Evolutionary conservation across 108 stramenopile genomes (phyloP), one percentile per base, ranked within the genome.

Genomic region (Nannochloropsis oceanica): DNA sequence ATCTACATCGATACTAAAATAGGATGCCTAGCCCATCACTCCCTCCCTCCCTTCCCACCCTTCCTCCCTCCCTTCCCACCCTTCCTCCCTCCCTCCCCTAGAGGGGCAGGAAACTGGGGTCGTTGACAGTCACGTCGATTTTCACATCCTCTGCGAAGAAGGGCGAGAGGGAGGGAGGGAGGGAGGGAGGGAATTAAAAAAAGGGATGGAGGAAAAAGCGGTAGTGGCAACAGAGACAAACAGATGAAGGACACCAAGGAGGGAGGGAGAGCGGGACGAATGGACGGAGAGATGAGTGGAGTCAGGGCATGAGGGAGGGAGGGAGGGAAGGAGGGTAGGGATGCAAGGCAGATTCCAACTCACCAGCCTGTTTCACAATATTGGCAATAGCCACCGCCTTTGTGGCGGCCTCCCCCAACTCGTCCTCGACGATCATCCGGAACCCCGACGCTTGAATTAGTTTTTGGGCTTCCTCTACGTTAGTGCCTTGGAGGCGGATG

Each of bases 401-500:
- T 24, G 79, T 81, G 25, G 96, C 96, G 13, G 97, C 97, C 82
- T 96, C 95, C 25, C 96, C 97, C 88, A 98, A 92, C 91, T 96
- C 95, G 79, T 96, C 91, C 24, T 92, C 93, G 34, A 93, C 80
- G 42, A 93, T 94, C 91, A 94, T 92, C 80, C 87, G 86, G 81
- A 93, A 81, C 80, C 89, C 93, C 89, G 43, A 81, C 25, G 3
- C 83, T 14, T 27, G 81, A 12, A 79, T n/a, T 25, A n/a, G 82
- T 25, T 27, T 20, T 42, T 82, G 27, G 26, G 20, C 82, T 42
- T 92, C 85, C 34, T 95, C 91, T 18, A 96, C 95, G 88, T 97
- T 97, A 84, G 97, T 97, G 73, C 96, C 97, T 90, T 95, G 92
- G 83, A 97, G 91, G 80, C 96, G 93, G 79, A 96, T 93, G 46